Percentiles rank a stretch among this genome's conserved stretches.
These are phyloP conservation scores for Phyllosticta capitalensis DNA, from an alignment of 2,329 filamentous ascomycete species.

Conservation along the genomic window DNA sequence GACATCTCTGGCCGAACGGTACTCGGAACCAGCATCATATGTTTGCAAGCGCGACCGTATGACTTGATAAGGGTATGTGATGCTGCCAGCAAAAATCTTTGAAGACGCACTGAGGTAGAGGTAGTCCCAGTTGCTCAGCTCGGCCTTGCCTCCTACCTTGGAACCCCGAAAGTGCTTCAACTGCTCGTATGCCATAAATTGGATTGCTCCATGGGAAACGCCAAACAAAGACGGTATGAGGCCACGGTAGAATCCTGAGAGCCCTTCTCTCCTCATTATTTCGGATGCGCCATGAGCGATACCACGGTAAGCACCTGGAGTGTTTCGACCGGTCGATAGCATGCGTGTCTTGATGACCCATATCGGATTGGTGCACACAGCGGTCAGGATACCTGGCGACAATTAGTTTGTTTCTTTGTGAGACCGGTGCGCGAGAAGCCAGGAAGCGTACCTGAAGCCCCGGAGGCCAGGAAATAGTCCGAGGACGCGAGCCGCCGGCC, in stretches of 20 bases:
- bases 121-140: constrained; percentile 63
- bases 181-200: constrained; percentile 90
- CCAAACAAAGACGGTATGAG: constrained; percentile 74
- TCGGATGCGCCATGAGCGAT: constrained; percentile 61
- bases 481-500: constrained; percentile 43
- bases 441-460: constrained; percentile 39
- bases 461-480: constrained; percentile 77
- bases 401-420: constrained; percentile 15
- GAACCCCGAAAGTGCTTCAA: constrained; percentile 52
- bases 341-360: constrained; percentile 99
- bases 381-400: constrained; percentile 59
- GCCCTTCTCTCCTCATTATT: constrained; percentile 62
- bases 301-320: constrained; percentile 69
- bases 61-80: constrained; percentile 93
- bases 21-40: constrained; percentile 68
- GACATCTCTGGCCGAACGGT: constrained; percentile 65
- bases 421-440: too few relatives aligned
- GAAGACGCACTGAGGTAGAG: constrained; percentile 69
- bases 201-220: constrained; percentile 84
- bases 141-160: constrained; percentile 19
- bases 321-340: constrained; percentile 69
- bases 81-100: constrained; percentile 81
- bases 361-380: constrained; percentile 82
- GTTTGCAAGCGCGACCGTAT: constrained; percentile 81
- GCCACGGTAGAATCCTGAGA: constrained; percentile 77